Evolutionary conservation across 176 grass and related monocot genomes (phyloP).

Genomic region (Bolboschoenus planiculmis): DNA sequence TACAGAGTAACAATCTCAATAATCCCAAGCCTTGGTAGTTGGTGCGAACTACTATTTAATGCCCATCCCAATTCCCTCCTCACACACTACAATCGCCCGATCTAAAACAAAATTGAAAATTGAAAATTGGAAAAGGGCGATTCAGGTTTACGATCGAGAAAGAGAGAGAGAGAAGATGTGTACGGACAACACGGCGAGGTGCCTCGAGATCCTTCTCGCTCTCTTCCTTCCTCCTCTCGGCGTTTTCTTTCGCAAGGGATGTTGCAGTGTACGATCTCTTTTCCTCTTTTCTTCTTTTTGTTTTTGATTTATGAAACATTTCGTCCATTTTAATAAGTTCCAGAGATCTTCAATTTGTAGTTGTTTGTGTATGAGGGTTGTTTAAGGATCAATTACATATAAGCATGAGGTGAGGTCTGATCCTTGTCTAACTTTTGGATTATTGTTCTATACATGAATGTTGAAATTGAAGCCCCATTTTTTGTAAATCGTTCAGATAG

Average conservation of each 20-base stretch:
- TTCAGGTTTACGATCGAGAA: background rate
- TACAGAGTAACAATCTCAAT: no score
- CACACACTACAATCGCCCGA: no score
- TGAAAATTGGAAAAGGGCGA: background rate
- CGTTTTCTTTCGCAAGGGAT: constrained; percentile 26
- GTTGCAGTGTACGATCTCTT: constrained; percentile 15
- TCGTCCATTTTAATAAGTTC: background rate
- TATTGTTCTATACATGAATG: background rate
- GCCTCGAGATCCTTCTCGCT: constrained; percentile 22
- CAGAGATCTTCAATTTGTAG: background rate
- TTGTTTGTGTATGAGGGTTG: background rate
- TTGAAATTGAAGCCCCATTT: background rate
- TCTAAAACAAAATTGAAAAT: no score
- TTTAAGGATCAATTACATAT: background rate
- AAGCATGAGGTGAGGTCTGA: background rate
- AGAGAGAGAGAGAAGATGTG: background rate
- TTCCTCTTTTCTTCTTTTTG: background rate
- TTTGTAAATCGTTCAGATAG: background rate
- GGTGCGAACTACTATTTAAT: no score
- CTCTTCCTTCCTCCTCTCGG: constrained; percentile 19
- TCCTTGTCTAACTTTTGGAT: background rate
- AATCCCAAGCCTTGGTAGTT: no score
- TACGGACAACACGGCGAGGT: constrained; percentile 16
- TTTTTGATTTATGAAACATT: background rate
- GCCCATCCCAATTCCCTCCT: no score